Conservation (phyloP, 2,329 filamentous ascomycete species). For the Zymoseptoria pseudotritici region DNA sequence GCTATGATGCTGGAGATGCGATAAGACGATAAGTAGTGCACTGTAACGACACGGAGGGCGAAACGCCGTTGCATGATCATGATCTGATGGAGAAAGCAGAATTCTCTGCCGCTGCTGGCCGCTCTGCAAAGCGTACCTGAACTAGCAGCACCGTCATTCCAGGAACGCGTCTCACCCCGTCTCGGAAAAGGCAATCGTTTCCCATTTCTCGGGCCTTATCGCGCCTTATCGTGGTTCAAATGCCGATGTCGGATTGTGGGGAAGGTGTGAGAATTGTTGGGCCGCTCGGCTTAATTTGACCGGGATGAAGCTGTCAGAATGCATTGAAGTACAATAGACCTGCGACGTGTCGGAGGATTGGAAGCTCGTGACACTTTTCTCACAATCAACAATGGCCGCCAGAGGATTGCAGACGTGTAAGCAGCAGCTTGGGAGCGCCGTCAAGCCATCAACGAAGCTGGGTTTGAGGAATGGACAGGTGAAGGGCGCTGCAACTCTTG, state of each 20-base stretch:
- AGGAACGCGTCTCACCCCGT: neutral
- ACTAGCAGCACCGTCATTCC: neutral
- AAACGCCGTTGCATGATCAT: neutral
- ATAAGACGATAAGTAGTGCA: constrained; percentile 32
- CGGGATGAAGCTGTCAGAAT: neutral
- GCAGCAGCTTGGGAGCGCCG: constrained; percentile 5
- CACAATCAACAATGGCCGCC: constrained; percentile 7
- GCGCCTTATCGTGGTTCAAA: neutral
- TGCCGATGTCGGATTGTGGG: neutral
- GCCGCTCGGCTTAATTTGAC: neutral
- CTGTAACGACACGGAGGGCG: neutral
- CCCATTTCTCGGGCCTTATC: neutral
- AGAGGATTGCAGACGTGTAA: constrained; percentile 4
- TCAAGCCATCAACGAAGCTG: constrained; percentile 6
- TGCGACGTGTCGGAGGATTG: neutral
- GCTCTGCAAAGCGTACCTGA: neutral
- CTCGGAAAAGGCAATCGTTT: neutral
- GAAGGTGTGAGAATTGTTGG: neutral
- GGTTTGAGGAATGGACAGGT: constrained; percentile 17
- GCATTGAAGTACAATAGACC: neutral
- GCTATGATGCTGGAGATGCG: constrained; percentile 76
- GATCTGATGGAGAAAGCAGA: neutral
- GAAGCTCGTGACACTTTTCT: neutral
- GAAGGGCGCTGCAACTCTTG: constrained; percentile 51
- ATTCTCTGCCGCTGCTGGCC: neutral